These are phyloP conservation scores for Komagataella mondaviorum DNA, from an alignment of 805 yeast genomes.

Conservation along the genomic window DNA sequence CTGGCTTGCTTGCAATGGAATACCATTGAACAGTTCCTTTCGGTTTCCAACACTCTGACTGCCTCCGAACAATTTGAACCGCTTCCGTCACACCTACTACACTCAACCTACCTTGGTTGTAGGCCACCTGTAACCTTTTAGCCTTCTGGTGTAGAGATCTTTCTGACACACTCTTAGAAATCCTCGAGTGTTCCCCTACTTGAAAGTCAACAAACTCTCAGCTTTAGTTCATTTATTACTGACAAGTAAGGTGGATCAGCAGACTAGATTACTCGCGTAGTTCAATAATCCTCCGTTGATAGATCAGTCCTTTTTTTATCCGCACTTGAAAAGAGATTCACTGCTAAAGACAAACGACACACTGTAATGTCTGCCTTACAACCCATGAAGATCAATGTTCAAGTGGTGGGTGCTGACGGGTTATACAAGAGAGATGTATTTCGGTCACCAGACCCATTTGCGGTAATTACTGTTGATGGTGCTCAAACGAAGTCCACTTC, in stretches of 20 bases:
- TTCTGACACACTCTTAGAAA: background rate
- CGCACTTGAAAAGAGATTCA: background rate
- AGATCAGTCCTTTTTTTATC: background rate
- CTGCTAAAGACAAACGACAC: background rate
- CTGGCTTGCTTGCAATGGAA: background rate
- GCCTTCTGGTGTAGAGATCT: background rate
- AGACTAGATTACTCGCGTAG: background rate
- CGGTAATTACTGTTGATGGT: conserved; percentile 95
- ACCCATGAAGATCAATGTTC: conserved; percentile 32
- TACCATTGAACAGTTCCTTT: background rate
- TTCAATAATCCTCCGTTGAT: background rate
- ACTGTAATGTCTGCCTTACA: background rate
- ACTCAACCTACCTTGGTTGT: background rate
- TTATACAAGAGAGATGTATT: conserved; percentile 91
- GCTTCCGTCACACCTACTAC: background rate
- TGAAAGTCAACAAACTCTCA: background rate
- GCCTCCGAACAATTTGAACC: background rate
- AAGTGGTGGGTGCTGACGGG: conserved; percentile 91
- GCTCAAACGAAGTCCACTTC: conserved; percentile 91
- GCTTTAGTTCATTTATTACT: background rate
- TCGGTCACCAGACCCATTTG: conserved; percentile 95
- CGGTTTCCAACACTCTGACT: background rate
- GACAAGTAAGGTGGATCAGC: background rate
- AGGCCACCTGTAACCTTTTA: background rate
- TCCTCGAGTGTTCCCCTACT: background rate